A percentile compares a stretch with the other conserved stretches of the same genome.
phyloP scores from a whole-genome alignment of 2,329 filamentous ascomycete species.

The Cercospora beticola region DNA sequence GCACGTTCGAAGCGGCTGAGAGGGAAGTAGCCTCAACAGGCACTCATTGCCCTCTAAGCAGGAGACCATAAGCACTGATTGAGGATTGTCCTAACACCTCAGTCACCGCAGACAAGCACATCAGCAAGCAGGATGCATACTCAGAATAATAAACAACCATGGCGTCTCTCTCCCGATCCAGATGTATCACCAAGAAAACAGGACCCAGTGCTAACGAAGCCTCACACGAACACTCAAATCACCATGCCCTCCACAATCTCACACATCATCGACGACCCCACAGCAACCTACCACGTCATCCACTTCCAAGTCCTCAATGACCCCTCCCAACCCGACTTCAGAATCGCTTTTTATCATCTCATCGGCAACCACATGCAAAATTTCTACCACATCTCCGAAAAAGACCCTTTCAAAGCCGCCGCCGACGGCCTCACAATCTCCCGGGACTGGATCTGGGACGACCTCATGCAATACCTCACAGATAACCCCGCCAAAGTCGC shows the following conservation, averaged over 20 bases:
- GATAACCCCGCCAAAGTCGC: background rate
- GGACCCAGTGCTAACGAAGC: no score
- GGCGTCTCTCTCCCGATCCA: no score
- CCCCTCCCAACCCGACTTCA: background rate
- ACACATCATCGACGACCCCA: background rate
- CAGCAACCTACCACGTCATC: background rate
- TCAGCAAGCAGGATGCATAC: no score
- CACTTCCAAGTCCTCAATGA: background rate
- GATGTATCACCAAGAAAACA: no score
- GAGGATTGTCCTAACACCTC: no score
- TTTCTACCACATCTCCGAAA: background rate
- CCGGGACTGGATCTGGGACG: background rate
- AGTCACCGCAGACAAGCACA: no score
- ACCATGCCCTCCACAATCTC: background rate
- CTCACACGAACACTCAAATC: no score
- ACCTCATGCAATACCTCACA: background rate
- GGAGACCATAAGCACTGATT: no score
- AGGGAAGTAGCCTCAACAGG: no score
- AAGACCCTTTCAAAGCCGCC: background rate
- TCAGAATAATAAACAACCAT: no score
- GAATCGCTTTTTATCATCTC: background rate
- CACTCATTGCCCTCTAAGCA: no score
- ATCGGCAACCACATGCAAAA: background rate
- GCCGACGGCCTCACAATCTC: background rate
- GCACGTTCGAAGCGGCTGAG: no score